A percentile compares a stretch with the other conserved stretches of the same genome.
These are phyloP conservation scores for Malassezia caprae DNA, from an alignment of 1,284 basidiomycete species.

Conservation along the genomic window DNA sequence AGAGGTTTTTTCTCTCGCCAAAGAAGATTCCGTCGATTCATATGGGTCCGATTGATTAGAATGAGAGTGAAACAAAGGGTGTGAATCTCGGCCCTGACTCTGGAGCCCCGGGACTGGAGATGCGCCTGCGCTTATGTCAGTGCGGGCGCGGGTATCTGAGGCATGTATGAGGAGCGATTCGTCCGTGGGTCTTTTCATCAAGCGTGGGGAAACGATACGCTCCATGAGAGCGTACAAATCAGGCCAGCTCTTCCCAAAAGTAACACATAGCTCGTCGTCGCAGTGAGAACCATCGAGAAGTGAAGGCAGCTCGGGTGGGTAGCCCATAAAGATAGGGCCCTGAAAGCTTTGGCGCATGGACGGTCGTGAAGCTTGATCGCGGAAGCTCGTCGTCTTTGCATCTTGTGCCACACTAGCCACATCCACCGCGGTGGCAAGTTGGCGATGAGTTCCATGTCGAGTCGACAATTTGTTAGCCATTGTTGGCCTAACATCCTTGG, in stretches of 20 bases:
- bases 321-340: constrained; percentile 3
- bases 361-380: not conserved
- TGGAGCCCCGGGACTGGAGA: not conserved
- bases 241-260: constrained; percentile 72
- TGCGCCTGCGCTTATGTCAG: not conserved
- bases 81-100: not conserved
- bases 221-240: constrained; percentile 66
- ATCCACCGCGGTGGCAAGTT: constrained; percentile 37
- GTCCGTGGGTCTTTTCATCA: not conserved
- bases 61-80: not conserved
- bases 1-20: not conserved
- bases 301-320: constrained; percentile 53
- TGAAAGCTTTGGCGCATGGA: not conserved
- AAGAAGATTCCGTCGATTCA: not conserved
- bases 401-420: constrained; percentile 31
- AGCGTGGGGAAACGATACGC: constrained; percentile 50
- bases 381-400: not conserved
- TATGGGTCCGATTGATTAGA: not conserved
- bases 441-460: constrained; percentile 15
- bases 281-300: constrained; percentile 78
- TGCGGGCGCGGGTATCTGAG: not conserved
- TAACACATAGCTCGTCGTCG: constrained; percentile 76
- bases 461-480: not conserved
- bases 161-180: not conserved
- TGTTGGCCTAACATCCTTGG: not conserved